Base-by-base conservation (phyloP, 2,329 filamentous ascomycete genomes). In the Beauveria varroae region DNA sequence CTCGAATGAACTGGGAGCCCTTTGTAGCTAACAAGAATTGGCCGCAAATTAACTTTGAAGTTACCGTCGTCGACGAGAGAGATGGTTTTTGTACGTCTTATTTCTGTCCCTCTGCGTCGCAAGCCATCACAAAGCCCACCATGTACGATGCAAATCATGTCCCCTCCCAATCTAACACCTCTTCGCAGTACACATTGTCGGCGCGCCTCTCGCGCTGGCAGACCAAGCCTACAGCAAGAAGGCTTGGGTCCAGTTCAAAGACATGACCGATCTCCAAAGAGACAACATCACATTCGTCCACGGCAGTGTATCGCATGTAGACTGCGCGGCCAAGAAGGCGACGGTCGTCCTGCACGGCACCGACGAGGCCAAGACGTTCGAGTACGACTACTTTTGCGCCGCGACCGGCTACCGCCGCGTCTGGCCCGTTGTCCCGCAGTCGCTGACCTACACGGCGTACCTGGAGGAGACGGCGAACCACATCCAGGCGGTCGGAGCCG, bases 331-430 rank as follows among this genome's bases (percentile, higher is more conserved):
- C 52, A 89, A 88, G 74, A 79, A 76, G 9, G 86, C 87, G 2
- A 80, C 79, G 18, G 80, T 87, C 60, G 68, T 82, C 12, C 77
- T 82, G 50, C 71, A 71, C 41, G 73, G 74, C 9, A 78, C 80
- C n/a, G 75, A 80, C 61, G 71, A 72, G 41, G 67, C 72, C 8
- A 71, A 65, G 20, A 70, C 74, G 2, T 68, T 82, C 50, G 68
- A 73, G 8, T 93, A 93, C 68, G 90, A 93, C 74, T 93, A 87
- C 71, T 81, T 93, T 22, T 76, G 93, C 58, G 84, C 86, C 7
- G 85, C 86, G 2, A 86, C 89, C 0, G 90, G 90, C 2, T 74
- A 93, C 52, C 81, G 85, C 59, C 78, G 90, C 56, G 82, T 79
- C 3, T 93, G 85, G 79, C 90, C 90, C 1, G 86, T 88, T 0